These are phyloP conservation scores for Malassezia restricta DNA, from an alignment of 1,284 basidiomycete species.

Conservation along the genomic window DNA sequence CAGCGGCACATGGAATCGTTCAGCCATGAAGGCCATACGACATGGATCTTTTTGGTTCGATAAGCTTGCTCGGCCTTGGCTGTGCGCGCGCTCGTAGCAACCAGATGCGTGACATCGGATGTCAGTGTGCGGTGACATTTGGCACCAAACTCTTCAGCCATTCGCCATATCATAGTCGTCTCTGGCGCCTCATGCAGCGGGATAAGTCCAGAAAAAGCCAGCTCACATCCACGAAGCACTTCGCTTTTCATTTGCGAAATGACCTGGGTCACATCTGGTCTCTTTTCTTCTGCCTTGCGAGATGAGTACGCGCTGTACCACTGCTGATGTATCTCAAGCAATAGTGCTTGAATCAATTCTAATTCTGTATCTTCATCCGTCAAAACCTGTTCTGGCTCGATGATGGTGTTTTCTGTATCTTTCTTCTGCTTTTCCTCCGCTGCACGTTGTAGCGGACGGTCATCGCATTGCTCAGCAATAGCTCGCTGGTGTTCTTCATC, in stretches of 20 bases:
- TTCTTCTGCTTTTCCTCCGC: conserved; percentile 51
- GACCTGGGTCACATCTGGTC: conserved; percentile 51
- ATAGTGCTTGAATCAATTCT: conserved; percentile 60
- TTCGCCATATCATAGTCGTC: conserved; percentile 72
- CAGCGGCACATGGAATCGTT: conserved; percentile 71
- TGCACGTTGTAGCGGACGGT: conserved; percentile 60
- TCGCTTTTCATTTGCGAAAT: conserved; percentile 66
- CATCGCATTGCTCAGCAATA: conserved; percentile 70
- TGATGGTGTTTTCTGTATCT: conserved; percentile 9
- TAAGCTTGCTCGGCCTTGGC: conserved; percentile 75
- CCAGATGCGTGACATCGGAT: conserved; percentile 69
- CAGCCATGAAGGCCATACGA: conserved; percentile 82
- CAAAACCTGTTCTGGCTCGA: conserved; percentile 6
- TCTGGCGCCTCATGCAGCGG: conserved; percentile 69
- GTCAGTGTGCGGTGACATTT: conserved; percentile 60
- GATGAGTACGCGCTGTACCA: conserved; percentile 53
- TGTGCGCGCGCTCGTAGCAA: conserved; percentile 72
- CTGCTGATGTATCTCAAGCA: conserved; percentile 61
- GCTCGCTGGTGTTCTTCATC: conserved; percentile 16
- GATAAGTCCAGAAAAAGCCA: conserved; percentile 86
- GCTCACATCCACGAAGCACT: conserved; percentile 63
- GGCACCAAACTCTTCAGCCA: conserved; percentile 79
- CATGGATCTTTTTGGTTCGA: conserved; percentile 54
- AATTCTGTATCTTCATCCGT: conserved; percentile 65
- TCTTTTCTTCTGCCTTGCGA: conserved; percentile 6